Conservation (phyloP, 2,329 filamentous ascomycete genomes). For the Fusarium pseudograminearum region DNA sequence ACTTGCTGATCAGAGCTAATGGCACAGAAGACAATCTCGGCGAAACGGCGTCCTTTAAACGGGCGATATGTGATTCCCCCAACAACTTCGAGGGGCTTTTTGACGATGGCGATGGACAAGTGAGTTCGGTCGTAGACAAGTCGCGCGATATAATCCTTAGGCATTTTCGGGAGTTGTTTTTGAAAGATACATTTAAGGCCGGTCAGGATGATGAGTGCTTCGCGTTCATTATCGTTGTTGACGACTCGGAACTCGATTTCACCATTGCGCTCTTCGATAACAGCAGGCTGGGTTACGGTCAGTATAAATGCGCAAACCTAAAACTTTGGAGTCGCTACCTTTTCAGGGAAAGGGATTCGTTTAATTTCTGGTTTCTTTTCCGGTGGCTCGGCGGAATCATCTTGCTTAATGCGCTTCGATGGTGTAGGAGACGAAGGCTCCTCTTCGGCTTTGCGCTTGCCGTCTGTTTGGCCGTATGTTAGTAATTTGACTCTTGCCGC, state of each 20-base stretch:
- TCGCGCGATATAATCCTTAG: conserved; percentile 97
- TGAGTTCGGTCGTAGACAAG: conserved; percentile 98
- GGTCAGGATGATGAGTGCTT: conserved; percentile 93
- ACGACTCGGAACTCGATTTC: conserved; percentile 98
- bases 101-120: conserved; percentile 95
- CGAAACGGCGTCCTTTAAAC: conserved; percentile 91
- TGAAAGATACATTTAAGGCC: conserved; percentile 98
- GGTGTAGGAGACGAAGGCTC: conserved; percentile 72
- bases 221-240: conserved; percentile 91
- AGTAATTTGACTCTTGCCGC: background rate
- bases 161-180: conserved; percentile 98
- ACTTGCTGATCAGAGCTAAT: conserved; percentile 98
- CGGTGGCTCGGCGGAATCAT: conserved; percentile 47
- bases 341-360: conserved; percentile 89
- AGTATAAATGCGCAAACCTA: background rate
- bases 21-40: conserved; percentile 98
- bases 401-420: conserved; percentile 73
- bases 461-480: conserved; percentile 53
- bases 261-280: conserved; percentile 91
- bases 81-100: conserved; percentile 94
- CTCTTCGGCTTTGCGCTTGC: conserved; percentile 79
- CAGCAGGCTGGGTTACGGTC: conserved; percentile 72
- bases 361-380: conserved; percentile 67
- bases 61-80: conserved; percentile 97
- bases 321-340: conserved; percentile 62